These are phyloP conservation scores for Rhypophila decipiens DNA, from an alignment of 495 filamentous ascomycete species.

Conservation along the genomic window DNA sequence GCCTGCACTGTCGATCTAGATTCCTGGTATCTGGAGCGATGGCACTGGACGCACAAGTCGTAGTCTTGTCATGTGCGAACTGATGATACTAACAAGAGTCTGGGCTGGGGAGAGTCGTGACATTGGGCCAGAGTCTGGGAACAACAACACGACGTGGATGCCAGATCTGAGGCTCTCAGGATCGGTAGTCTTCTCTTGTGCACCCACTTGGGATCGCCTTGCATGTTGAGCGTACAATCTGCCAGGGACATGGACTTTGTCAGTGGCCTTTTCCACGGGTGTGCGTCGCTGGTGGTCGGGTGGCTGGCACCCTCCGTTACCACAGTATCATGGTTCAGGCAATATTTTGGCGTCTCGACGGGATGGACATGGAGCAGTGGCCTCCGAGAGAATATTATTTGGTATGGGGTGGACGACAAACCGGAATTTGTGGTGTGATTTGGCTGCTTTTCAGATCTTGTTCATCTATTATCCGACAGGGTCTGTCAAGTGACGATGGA, in stretches of 20 bases:
- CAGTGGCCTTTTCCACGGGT: neutral
- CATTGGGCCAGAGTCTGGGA: no score
- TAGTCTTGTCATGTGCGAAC: no score
- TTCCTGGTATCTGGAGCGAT: constrained; percentile 17
- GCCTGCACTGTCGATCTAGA: constrained; percentile 4
- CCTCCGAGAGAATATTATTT: no score
- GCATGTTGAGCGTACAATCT: constrained; percentile 1
- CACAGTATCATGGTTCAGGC: neutral
- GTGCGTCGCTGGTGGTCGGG: neutral
- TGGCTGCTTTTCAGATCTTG: no score
- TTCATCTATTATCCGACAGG: no score
- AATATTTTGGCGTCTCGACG: neutral
- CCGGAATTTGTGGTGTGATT: neutral
- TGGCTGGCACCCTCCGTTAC: neutral
- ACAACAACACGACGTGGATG: no score
- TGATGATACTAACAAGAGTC: neutral
- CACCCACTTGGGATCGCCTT: neutral
- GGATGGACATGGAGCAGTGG: neutral
- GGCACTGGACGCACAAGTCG: neutral
- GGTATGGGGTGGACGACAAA: neutral
- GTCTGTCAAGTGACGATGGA: no score
- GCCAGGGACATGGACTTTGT: constrained; percentile 1
- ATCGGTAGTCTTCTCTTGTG: neutral
- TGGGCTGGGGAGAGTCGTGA: no score
- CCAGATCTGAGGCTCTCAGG: constrained; percentile 1